A percentile compares a stretch with the other conserved stretches of the same genome.
phyloP scores from a whole-genome alignment of 768 basidiomycete genomes.

The Pisolithus microcarpus region DNA sequence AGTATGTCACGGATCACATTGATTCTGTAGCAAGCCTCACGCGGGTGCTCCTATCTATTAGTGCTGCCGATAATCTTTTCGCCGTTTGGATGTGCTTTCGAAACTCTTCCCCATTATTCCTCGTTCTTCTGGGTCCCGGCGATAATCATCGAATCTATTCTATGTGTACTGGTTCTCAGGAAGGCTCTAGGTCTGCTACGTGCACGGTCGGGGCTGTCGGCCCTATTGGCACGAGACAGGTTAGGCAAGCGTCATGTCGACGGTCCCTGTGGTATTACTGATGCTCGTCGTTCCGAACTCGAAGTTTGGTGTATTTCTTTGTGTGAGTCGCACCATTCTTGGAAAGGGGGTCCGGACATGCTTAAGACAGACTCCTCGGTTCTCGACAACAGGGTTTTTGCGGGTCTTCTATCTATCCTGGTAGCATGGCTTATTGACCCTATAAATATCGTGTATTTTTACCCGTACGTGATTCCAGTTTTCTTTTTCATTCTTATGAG shows the following conservation, averaged over 20 bases:
- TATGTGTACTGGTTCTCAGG: conserved; percentile 16
- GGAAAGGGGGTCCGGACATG: background rate
- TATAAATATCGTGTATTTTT: conserved; percentile 14
- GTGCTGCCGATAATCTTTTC: conserved; percentile 16
- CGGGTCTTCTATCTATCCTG: conserved; percentile 11
- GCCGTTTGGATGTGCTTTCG: conserved; percentile 15
- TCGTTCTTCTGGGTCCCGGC: conserved; percentile 21
- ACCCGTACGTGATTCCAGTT: conserved; percentile 13
- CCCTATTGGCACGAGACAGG: conserved; percentile 8
- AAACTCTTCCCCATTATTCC: conserved; percentile 12
- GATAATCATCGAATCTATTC: conserved; percentile 18
- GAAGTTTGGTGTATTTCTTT: conserved; percentile 18
- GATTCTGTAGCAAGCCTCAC: background rate
- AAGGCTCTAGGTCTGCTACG: conserved; percentile 8
- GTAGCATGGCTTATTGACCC: conserved; percentile 16
- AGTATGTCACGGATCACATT: background rate
- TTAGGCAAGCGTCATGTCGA: background rate
- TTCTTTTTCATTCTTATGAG: background rate
- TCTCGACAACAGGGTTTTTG: conserved; percentile 10
- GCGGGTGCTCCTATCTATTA: background rate
- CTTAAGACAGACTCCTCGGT: background rate
- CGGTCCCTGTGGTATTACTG: background rate
- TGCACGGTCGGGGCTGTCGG: conserved; percentile 1
- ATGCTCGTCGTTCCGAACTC: background rate
- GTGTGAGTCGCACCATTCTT: conserved; percentile 7